Evolutionary conservation across 176 grass and related monocot genomes (phyloP).

Genomic region (Oryza punctata): DNA sequence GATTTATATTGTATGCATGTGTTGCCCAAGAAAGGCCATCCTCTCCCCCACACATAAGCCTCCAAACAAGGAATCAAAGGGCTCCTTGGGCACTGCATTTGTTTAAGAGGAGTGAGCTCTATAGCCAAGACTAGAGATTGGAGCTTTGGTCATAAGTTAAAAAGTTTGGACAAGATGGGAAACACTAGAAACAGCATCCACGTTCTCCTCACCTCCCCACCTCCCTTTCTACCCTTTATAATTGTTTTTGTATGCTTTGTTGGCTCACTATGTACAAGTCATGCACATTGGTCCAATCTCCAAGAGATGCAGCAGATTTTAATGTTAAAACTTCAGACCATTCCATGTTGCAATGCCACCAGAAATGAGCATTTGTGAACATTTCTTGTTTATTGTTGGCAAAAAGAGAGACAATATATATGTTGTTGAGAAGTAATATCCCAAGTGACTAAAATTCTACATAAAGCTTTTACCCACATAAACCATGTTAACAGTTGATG

Average conservation of each 20-base stretch:
- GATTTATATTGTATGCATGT: constrained; percentile 63
- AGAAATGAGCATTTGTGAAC: constrained; percentile 21
- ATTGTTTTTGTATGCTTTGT: constrained; percentile 56
- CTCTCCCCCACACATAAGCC: constrained; percentile 68
- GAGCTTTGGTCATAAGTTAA: constrained; percentile 70
- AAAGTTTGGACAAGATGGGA: constrained; percentile 69
- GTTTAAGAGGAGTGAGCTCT: constrained; percentile 63
- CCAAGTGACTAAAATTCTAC: constrained; percentile 5
- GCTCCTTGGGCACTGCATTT: constrained; percentile 57
- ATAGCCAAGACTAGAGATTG: constrained; percentile 68
- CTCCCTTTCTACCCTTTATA: constrained; percentile 49
- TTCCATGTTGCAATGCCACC: constrained; percentile 21
- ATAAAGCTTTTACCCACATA: background rate
- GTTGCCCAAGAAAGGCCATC: constrained; percentile 66
- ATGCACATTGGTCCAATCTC: constrained; percentile 55
- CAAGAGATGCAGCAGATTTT: constrained; percentile 48
- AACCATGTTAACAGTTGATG: background rate
- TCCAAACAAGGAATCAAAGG: constrained; percentile 85
- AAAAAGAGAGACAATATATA: background rate
- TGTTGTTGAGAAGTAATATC: background rate
- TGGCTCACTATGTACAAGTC: constrained; percentile 52
- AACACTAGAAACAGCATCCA: constrained; percentile 99
- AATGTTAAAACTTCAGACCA: constrained; percentile 40
- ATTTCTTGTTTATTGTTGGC: constrained; percentile 29
- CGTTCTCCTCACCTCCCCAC: constrained; percentile 80